A percentile compares a stretch with the other conserved stretches of the same genome.
Conservation (phyloP, 352 stramenopile species). For the Peronosclerospora sorghi region DNA sequence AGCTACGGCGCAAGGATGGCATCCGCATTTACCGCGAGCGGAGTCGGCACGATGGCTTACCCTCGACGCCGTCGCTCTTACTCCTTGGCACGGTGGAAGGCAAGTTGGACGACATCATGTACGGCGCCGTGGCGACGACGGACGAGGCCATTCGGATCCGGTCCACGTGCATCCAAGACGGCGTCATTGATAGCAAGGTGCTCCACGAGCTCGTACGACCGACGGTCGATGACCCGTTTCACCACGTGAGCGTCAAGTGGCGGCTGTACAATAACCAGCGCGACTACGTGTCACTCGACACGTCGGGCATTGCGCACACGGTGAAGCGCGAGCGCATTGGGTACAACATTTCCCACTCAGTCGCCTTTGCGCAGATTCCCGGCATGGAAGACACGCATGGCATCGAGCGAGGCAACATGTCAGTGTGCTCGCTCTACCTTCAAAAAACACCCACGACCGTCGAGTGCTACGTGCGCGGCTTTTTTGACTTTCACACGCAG, state of each 20-base stretch:
- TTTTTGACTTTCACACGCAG: constrained; percentile 26
- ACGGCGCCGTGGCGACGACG: constrained; percentile 26
- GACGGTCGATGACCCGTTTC: constrained; percentile 44
- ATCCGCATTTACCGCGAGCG: constrained; percentile 32
- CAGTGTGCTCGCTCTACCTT: constrained; percentile 28
- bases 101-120: constrained; percentile 40
- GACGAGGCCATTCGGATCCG: constrained; percentile 37
- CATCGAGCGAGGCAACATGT: constrained; percentile 39
- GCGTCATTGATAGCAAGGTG: constrained; percentile 34
- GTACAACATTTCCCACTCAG: constrained; percentile 33
- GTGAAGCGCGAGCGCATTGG: constrained; percentile 21
- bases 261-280: constrained; percentile 18
- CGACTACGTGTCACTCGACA: constrained; percentile 28
- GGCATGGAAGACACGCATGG: constrained; percentile 16
- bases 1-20: constrained; percentile 23
- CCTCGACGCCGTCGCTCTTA: constrained; percentile 27
- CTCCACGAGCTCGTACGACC: constrained; percentile 35
- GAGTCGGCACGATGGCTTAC: constrained; percentile 6
- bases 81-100: constrained; percentile 29
- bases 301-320: constrained; percentile 20
- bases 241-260: constrained; percentile 29
- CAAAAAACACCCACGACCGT: constrained; percentile 21
- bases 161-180: constrained; percentile 37
- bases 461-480: constrained; percentile 37
- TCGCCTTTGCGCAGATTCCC: constrained; percentile 24